Percentiles rank a stretch among this genome's conserved stretches.
phyloP scores from a whole-genome alignment of 345 rosid genomes.

The Eucalyptus globulus region DNA sequence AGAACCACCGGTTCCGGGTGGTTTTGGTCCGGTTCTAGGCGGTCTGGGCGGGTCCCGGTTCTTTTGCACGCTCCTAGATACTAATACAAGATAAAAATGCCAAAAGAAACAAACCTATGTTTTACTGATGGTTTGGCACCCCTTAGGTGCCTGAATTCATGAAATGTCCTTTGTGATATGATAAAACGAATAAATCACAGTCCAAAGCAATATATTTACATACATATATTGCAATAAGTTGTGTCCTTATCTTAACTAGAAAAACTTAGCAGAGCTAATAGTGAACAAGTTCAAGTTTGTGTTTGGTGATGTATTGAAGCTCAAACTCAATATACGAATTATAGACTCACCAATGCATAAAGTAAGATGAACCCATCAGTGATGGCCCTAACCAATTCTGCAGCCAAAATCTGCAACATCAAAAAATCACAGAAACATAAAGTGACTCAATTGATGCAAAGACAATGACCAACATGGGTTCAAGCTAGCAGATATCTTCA shows the following conservation, averaged over 20 bases:
- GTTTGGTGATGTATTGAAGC: not conserved
- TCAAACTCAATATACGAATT: not conserved
- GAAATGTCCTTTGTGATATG: not conserved
- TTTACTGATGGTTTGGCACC: not conserved
- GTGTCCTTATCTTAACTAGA: not conserved
- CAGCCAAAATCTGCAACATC: slow-evolving; percentile 86
- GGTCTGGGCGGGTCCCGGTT: too few relatives aligned
- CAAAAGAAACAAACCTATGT: not conserved
- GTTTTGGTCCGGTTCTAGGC: too few relatives aligned
- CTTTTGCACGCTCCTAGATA: not conserved
- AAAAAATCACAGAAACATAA: not conserved
- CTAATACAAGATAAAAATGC: not conserved
- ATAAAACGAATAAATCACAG: not conserved
- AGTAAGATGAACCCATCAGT: slow-evolving; percentile 69
- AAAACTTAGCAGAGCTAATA: not conserved
- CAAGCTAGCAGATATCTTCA: not conserved
- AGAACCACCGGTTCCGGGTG: too few relatives aligned
- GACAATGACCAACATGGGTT: not conserved
- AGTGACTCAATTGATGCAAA: not conserved
- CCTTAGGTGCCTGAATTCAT: not conserved
- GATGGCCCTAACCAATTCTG: slow-evolving; percentile 99
- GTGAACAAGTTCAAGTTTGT: not conserved
- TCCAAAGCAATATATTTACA: not conserved
- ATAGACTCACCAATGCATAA: slow-evolving; percentile 75
- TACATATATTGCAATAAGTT: not conserved